These are phyloP conservation scores for Przewalskia tangutica DNA, from an alignment of 257 asterid genomes.

Conservation along the genomic window DNA sequence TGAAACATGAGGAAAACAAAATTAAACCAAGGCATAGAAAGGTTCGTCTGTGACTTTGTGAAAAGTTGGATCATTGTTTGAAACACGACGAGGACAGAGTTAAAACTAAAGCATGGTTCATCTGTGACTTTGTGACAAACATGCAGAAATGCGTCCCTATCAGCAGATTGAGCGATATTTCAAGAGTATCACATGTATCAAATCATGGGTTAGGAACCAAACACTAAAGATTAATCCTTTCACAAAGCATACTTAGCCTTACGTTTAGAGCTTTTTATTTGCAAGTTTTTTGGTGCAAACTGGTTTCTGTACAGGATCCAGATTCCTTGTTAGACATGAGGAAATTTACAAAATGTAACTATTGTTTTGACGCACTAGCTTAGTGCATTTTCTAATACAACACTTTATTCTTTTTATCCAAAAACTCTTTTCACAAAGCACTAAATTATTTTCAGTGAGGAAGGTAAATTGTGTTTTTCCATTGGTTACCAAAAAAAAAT, in stretches of 20 bases:
- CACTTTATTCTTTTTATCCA: neutral
- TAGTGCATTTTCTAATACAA: neutral
- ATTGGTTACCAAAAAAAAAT: neutral
- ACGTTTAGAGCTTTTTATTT: neutral
- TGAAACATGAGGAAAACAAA: neutral
- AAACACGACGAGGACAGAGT: neutral
- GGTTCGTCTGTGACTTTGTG: neutral
- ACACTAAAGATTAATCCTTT: neutral
- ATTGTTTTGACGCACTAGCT: neutral
- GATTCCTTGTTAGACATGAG: neutral
- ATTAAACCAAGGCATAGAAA: neutral
- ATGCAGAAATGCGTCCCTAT: neutral
- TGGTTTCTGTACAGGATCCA: neutral
- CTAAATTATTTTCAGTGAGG: neutral
- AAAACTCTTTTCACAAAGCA: neutral
- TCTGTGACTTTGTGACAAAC: neutral
- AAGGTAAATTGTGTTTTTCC: neutral
- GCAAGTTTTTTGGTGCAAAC: neutral
- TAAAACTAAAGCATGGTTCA: neutral
- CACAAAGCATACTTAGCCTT: neutral
- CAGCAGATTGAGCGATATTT: neutral
- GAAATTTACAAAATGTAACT: neutral
- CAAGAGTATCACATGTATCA: neutral
- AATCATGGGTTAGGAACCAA: neutral
- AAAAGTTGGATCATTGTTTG: no score